Base-by-base conservation (phyloP, 306 rosid genomes). In the Gillenia trifoliata region DNA sequence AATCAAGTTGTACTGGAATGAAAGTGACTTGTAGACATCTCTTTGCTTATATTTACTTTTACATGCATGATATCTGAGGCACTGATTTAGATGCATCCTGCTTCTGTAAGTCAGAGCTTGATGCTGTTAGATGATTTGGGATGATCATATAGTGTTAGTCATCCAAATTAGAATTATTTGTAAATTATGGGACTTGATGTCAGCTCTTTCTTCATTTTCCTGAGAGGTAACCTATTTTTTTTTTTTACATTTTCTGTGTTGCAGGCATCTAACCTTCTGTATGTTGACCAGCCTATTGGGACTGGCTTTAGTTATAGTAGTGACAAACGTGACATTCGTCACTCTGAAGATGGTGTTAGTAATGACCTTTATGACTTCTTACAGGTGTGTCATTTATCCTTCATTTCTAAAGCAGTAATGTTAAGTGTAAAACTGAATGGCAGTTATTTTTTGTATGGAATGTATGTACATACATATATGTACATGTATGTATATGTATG, bases 261-360 rank as follows among this genome's bases (percentile, higher is more conserved):
- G 75, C 87, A 94, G 99, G 93, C 82, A 10, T 90, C 99, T 43
- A 94, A 94, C 82, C 97, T 94, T 77, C 76, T 94, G 72, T 94
- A 91, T 82, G 96, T 94, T 63, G 98, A 94, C 83, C 98, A 94
- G 78, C 98, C 98, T 50, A 86, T 86, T 74, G 99, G 99, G 66
- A 94, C 99, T 76, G 99, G 99, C 30, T 94, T 94, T 80, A 94
- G 97, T 83, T 94, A 88, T 70, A 90, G 88, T 68, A 77, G 90
- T 34, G 96, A 94, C 74, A 79, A 38, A 26, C 90, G 89, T 6
- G 96, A 94, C 77, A 85, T 90, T 70, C 99, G 97, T 68, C 99
- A 90, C 79, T 73, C 85, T 83, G 99, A 94, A 88, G 85, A 78
- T 0, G 97, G 97, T 20, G 92, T 94, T 70, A 89, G 99, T 83